Evolutionary conservation across 129 eudicot genomes (phyloP), one percentile per base, ranked within the genome.

Genomic region (Rutidosis leptorrhynchoides): DNA sequence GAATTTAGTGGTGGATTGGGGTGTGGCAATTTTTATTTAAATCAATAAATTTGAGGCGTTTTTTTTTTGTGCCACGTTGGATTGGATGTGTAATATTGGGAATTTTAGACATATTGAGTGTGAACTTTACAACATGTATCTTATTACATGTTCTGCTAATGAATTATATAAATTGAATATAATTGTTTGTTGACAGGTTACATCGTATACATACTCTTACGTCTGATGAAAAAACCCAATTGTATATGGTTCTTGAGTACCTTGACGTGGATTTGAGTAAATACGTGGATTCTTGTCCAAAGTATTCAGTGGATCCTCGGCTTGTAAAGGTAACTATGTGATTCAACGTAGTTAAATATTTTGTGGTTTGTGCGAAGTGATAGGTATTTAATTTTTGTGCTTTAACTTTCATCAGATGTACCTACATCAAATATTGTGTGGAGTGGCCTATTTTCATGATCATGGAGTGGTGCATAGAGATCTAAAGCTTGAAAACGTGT

Each of bases 401-500:
- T 35, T 58, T 7, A 37, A 56, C 68, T 59, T 82, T n/a, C n/a
- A n/a, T 73, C 83, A 92, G 98, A 83, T 16, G 78, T 92, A 83
- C 78, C 80, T n/a, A n/a, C n/a, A n/a, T n/a, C n/a, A n/a, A n/a
- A n/a, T n/a, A n/a, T n/a, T n/a, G n/a, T n/a, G n/a, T 35, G 98
- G 98, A 6, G 83, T 92, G 55, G 88, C 96, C 55, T 92, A 92
- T 69, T 92, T 96, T 64, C 98, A 92, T 77, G 88, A 95, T 55
- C 95, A 83, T 55, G 79, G 95, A 71, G 95, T 92, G 72, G 87
- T 92, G 40, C 98, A 92, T 51, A 87, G 98, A 55, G 98, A 92
- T 72, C 71, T 92, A 77, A 92, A 92, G 76, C 98, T 96, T 64
- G 96, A 88, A 58, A 92, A 92, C 77, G 76, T 92, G 87, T 79